phyloP scores from a whole-genome alignment of 805 yeast species.

The Aciculoconidium aculeatum region DNA sequence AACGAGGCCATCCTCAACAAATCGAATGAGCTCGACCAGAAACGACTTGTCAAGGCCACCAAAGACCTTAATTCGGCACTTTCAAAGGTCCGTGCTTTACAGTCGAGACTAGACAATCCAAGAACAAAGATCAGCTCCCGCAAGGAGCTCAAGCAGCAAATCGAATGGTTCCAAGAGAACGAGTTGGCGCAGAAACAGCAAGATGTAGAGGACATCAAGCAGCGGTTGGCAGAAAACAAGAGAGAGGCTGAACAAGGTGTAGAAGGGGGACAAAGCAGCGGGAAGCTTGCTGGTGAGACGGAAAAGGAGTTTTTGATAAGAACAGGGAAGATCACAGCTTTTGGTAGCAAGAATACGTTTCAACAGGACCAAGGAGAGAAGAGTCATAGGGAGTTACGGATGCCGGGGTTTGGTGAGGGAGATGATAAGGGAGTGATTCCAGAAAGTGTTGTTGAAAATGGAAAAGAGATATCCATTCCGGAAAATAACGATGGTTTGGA shows the following conservation, averaged over 20 bases:
- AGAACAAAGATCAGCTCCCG: constrained; percentile 62
- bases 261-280: too few species aligned
- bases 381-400: constrained; percentile 31
- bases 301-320: constrained; percentile 76
- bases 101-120: constrained; percentile 44
- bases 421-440: constrained; percentile 6
- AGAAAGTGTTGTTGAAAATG: too few species aligned
- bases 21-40: constrained; percentile 68
- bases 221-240: constrained; percentile 28
- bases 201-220: constrained; percentile 55
- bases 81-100: constrained; percentile 41
- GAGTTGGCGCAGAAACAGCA: constrained; percentile 49
- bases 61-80: constrained; percentile 40
- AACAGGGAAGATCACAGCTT: constrained; percentile 91
- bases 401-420: constrained; percentile 41
- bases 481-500: too few species aligned
- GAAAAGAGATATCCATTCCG: too few species aligned
- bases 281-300: constrained; percentile 60
- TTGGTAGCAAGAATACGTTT: constrained; percentile 66
- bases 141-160: constrained; percentile 47
- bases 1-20: constrained; percentile 52
- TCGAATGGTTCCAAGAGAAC: constrained; percentile 41
- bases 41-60: constrained; percentile 64
- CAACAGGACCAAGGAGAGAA: constrained; percentile 25
- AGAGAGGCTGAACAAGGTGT: constrained; percentile 15